Evolutionary conservation across 768 basidiomycete genomes (phyloP).

Genomic region (Leccinellum luteum): DNA sequence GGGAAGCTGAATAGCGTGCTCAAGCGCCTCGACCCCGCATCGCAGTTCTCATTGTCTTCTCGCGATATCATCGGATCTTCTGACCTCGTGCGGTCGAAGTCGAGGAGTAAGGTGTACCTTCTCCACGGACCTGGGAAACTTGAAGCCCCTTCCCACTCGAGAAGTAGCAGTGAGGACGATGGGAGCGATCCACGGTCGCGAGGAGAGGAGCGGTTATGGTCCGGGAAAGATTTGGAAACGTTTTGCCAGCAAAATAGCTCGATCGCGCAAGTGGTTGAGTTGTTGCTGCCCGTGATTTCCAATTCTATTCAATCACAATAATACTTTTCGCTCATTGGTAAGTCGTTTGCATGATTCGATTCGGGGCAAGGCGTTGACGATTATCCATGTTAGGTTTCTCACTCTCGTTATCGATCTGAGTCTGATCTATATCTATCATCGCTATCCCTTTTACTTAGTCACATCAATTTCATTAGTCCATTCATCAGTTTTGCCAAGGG

Average conservation of each 20-base stretch:
- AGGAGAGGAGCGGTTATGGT: slow-evolving; percentile 58
- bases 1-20: slow-evolving; percentile 34
- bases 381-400: slow-evolving; percentile 5
- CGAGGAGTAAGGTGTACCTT: slow-evolving; percentile 67
- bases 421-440: slow-evolving; percentile 28
- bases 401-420: slow-evolving; percentile 22
- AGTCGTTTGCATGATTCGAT: slow-evolving; percentile 11
- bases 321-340: slow-evolving; percentile 16
- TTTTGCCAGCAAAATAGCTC: slow-evolving; percentile 90
- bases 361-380: slow-evolving; percentile 10
- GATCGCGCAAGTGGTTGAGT: slow-evolving; percentile 70
- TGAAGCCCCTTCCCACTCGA: slow-evolving; percentile 39
- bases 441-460: slow-evolving; percentile 24
- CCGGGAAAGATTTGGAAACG: slow-evolving; percentile 78
- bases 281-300: slow-evolving; percentile 51
- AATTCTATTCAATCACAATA: slow-evolving; percentile 33
- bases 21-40: slow-evolving; percentile 30
- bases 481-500: slow-evolving; percentile 26
- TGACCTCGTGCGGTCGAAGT: slow-evolving; percentile 61
- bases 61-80: slow-evolving; percentile 24
- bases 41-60: slow-evolving; percentile 26
- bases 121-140: slow-evolving; percentile 60
- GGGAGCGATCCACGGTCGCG: slow-evolving; percentile 33
- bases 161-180: slow-evolving; percentile 32
- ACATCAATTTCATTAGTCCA: slow-evolving; percentile 27